phyloP scores from a whole-genome alignment of 192 early-diverging fungal genomes.

The Rhizoclosmatium sp. region DNA sequence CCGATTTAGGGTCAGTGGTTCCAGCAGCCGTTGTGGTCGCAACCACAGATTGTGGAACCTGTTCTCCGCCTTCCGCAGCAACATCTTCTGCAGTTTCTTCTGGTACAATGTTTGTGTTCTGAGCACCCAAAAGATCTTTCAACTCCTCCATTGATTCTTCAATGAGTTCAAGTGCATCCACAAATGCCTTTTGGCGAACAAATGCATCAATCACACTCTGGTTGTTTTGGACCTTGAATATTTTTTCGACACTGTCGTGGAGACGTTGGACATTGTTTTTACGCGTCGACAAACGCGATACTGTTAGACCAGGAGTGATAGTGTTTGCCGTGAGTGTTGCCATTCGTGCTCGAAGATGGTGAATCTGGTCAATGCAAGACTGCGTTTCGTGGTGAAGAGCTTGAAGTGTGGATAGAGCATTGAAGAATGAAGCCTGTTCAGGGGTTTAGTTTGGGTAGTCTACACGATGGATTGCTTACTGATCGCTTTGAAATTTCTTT shows the following conservation, averaged over 20 bases:
- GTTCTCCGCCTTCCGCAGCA: neutral
- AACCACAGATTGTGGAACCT: neutral
- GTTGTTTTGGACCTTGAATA: constrained; percentile 79
- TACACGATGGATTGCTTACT: neutral
- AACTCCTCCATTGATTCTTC: constrained; percentile 75
- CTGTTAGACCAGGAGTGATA: constrained; percentile 80
- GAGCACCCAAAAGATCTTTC: constrained; percentile 57
- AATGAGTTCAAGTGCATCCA: constrained; percentile 89
- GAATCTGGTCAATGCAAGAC: constrained; percentile 88
- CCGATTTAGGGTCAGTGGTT: neutral
- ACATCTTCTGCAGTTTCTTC: neutral
- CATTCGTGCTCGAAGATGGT: constrained; percentile 77
- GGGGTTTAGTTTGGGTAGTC: no score
- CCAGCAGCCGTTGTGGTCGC: neutral
- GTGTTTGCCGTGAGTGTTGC: constrained; percentile 67
- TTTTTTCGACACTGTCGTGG: constrained; percentile 72
- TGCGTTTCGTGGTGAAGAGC: constrained; percentile 91
- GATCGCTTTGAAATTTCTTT: constrained; percentile 94
- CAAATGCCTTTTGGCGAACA: constrained; percentile 81
- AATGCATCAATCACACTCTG: constrained; percentile 87
- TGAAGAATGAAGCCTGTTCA: constrained; percentile 84
- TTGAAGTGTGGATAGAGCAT: constrained; percentile 91
- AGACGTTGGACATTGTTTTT: constrained; percentile 75
- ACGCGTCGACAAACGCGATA: constrained; percentile 81
- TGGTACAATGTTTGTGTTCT: neutral